A percentile compares a stretch with the other conserved stretches of the same genome.
These are phyloP conservation scores for peach (Prunus persica) DNA, from an alignment of 306 rosid species.

Conservation along the genomic window Prunus_persica_NCBIv2 NC_034010.1:28548501-28549000, in stretches of 20 bases:
- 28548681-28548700: not conserved
- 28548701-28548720: conserved; percentile 1
- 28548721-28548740: not conserved
- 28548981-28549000: not conserved
- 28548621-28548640: conserved; percentile 18
- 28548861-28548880: not conserved
- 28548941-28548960: not conserved
- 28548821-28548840: not conserved
- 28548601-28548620: conserved; percentile 16
- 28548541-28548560: conserved; percentile 25
- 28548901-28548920: not conserved
- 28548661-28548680: too few relatives aligned
- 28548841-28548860: not conserved
- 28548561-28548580: conserved; percentile 23
- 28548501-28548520: conserved; percentile 55
- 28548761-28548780: not conserved
- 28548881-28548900: not conserved
- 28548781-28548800: not conserved
- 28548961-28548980: conserved; percentile 3
- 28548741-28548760: not conserved
- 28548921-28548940: not conserved
- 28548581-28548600: conserved; percentile 35
- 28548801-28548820: not conserved
- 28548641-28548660: not conserved
- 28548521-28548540: not conserved